Conservation (phyloP, 768 basidiomycete species). For the Mycena leptocephala region DNA sequence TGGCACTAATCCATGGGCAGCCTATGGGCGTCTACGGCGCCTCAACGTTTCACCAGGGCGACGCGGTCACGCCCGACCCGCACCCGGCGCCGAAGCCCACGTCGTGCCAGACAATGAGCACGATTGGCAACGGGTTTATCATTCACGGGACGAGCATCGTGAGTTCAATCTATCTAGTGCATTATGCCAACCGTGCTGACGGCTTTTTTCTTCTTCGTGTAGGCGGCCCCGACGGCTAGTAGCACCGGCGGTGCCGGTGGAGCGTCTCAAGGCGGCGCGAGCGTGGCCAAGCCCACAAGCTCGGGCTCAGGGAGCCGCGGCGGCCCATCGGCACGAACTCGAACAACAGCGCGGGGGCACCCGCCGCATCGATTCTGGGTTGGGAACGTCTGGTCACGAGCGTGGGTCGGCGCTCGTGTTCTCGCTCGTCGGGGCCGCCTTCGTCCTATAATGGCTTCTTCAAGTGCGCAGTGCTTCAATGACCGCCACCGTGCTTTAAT, state of each 20-base stretch:
- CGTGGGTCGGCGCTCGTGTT: conserved; percentile 44
- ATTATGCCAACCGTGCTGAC: not conserved
- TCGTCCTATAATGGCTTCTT: conserved; percentile 32
- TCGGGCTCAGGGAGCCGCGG: not conserved
- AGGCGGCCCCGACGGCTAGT: not conserved
- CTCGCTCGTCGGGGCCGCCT: conserved; percentile 42
- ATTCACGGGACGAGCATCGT: conserved; percentile 47
- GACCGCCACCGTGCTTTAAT: too few relatives aligned
- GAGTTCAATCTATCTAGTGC: not conserved
- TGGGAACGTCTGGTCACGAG: conserved; percentile 45
- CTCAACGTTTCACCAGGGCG: conserved; percentile 79
- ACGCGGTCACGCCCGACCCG: conserved; percentile 67
- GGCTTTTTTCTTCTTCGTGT: not conserved
- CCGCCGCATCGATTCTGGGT: conserved; percentile 25
- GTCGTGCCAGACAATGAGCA: conserved; percentile 67
- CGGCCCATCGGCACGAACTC: too few relatives aligned
- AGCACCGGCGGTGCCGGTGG: not conserved
- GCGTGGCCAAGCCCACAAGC: not conserved
- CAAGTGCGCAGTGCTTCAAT: not conserved
- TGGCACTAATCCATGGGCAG: conserved; percentile 39
- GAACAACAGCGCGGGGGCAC: not conserved
- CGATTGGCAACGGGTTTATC: conserved; percentile 65
- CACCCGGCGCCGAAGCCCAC: conserved; percentile 75
- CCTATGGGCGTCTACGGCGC: conserved; percentile 81
- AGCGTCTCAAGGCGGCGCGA: not conserved